These are phyloP conservation scores for Cytospora chrysosperma DNA, from an alignment of 2,329 filamentous ascomycete genomes.

Conservation along the genomic window DNA sequence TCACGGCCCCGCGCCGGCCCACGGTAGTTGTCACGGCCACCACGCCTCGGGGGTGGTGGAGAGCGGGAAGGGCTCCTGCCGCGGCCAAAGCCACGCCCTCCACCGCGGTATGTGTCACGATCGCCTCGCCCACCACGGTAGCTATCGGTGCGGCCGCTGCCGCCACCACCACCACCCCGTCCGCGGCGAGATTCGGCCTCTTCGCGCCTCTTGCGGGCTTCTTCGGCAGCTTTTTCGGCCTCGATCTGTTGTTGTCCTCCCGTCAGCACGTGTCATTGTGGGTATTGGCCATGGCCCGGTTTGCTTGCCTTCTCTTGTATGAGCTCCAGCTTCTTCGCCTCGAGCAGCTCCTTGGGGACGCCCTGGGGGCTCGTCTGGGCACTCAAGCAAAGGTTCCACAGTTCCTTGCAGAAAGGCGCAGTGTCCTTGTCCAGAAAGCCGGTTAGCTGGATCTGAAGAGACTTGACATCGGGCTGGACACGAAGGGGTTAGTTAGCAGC, in stretches of 20 bases:
- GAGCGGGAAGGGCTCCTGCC: conserved; percentile 48
- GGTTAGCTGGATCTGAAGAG: conserved; percentile 88
- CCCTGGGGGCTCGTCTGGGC: conserved; percentile 86
- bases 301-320: conserved; percentile 83
- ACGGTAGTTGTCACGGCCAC: conserved; percentile 42
- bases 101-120: conserved; percentile 44
- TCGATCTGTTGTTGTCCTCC: conserved; percentile 58
- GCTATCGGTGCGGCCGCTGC: conserved; percentile 44
- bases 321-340: conserved; percentile 93
- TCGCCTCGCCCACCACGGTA: conserved; percentile 56
- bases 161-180: conserved; percentile 35
- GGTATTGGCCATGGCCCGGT: neutral
- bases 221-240: conserved; percentile 77
- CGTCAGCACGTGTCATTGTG: neutral
- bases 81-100: conserved; percentile 46
- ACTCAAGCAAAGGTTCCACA: conserved; percentile 90
- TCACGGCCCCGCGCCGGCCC: conserved; percentile 41
- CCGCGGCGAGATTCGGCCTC: conserved; percentile 64
- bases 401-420: conserved; percentile 81
- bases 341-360: conserved; percentile 89
- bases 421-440: conserved; percentile 95
- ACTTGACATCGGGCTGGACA: conserved; percentile 86
- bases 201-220: conserved; percentile 69
- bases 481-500: conserved; percentile 27
- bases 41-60: conserved; percentile 44